These are phyloP conservation scores for Polyplosphaeria fusca DNA, from an alignment of 495 filamentous ascomycete species.

Conservation along the genomic window DNA sequence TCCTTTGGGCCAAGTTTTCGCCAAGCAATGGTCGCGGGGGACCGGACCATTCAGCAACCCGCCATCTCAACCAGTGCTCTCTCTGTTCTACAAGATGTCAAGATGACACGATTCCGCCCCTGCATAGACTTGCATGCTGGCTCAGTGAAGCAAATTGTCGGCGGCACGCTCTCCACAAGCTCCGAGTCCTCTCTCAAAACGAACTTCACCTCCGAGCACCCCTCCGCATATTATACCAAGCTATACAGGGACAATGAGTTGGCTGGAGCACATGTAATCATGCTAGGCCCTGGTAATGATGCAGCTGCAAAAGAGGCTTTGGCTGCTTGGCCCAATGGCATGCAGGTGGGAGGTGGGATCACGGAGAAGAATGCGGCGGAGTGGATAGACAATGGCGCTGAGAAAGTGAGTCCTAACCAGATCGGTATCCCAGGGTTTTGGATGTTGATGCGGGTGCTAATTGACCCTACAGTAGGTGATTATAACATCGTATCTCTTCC, in stretches of 20 bases:
- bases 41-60: not conserved
- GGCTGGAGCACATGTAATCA: slow-evolving; percentile 86
- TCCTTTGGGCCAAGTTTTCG: slow-evolving; percentile 7
- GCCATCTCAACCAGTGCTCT: not conserved
- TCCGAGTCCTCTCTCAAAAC: slow-evolving; percentile 68
- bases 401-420: slow-evolving; percentile 85
- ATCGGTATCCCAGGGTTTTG: too few species aligned
- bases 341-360: slow-evolving; percentile 92
- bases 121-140: slow-evolving; percentile 97
- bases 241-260: slow-evolving; percentile 74
- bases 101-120: slow-evolving; percentile 90
- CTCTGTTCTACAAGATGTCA: not conserved
- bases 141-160: slow-evolving; percentile 96
- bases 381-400: slow-evolving; percentile 86
- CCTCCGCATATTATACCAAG: slow-evolving; percentile 71
- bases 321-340: slow-evolving; percentile 64
- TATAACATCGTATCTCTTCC: slow-evolving; percentile 83
- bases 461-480: slow-evolving; percentile 67
- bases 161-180: slow-evolving; percentile 73
- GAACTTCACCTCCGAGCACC: slow-evolving; percentile 81
- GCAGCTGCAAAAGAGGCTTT: slow-evolving; percentile 75
- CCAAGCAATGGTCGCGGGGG: slow-evolving; percentile 3
- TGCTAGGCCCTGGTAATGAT: slow-evolving; percentile 85
- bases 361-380: slow-evolving; percentile 73
- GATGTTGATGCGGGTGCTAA: slow-evolving; percentile 12